These are phyloP conservation scores for Westerdykella ornata DNA, from an alignment of 2,329 filamentous ascomycete genomes.

Conservation along the genomic window DNA sequence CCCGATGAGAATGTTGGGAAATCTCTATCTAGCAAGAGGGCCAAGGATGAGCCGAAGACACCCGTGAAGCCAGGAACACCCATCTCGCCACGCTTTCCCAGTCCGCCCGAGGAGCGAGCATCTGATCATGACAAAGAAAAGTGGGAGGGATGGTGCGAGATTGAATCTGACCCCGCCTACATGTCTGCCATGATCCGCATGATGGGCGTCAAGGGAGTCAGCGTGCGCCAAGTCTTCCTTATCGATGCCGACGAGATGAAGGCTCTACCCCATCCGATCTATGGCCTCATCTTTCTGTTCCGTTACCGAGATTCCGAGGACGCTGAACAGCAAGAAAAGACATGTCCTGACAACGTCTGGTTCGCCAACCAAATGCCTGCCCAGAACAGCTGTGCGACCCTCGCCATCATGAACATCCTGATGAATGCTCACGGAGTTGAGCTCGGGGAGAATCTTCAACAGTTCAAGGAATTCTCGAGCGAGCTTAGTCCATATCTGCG, in stretches of 20 bases:
- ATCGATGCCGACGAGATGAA: conserved; percentile 49
- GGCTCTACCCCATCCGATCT: conserved; percentile 42
- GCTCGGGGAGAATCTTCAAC: conserved; percentile 62
- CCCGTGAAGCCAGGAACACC: neutral
- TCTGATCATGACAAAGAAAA: conserved; percentile 36
- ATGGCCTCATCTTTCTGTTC: conserved; percentile 86
- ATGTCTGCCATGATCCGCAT: conserved; percentile 81
- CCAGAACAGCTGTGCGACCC: conserved; percentile 79
- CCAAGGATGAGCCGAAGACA: conserved; percentile 5
- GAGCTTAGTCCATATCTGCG: conserved; percentile 63
- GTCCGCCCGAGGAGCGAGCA: conserved; percentile 27
- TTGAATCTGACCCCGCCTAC: conserved; percentile 81
- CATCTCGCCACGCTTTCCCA: conserved; percentile 10
- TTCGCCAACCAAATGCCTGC: conserved; percentile 77
- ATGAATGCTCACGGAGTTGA: conserved; percentile 68
- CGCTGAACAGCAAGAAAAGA: conserved; percentile 44
- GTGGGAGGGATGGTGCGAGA: conserved; percentile 71
- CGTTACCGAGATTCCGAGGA: conserved; percentile 55
- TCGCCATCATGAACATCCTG: conserved; percentile 85
- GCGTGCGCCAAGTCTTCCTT: conserved; percentile 68
- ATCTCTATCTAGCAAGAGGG: conserved; percentile 15
- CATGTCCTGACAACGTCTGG: conserved; percentile 67
- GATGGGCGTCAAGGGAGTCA: conserved; percentile 66
- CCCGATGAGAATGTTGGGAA: conserved; percentile 4
- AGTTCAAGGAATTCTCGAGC: conserved; percentile 67